These are phyloP conservation scores for Linnemannia hyalina DNA, from an alignment of 192 early-diverging fungal genomes.

Conservation along the genomic window DNA sequence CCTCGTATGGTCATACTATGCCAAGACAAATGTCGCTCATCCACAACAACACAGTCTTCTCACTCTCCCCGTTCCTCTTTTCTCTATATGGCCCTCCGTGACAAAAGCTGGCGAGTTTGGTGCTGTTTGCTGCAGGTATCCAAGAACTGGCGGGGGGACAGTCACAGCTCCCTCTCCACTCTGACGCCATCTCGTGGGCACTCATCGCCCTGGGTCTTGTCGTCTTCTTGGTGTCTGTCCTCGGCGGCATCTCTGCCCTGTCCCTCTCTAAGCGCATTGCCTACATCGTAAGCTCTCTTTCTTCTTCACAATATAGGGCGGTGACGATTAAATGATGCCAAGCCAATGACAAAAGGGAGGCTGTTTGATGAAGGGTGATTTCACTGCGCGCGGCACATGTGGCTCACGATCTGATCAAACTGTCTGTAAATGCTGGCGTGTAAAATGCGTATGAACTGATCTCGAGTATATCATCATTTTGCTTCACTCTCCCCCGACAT, in stretches of 20 bases:
- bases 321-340: neutral
- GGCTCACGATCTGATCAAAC: neutral
- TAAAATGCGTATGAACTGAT: neutral
- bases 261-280: neutral
- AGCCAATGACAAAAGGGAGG: too few relatives aligned
- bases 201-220: conserved; percentile 18
- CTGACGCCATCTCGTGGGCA: conserved; percentile 13
- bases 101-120: conserved; percentile 23
- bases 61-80: too few relatives aligned
- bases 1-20: neutral
- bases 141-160: neutral
- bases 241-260: conserved; percentile 16
- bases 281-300: conserved; percentile 14
- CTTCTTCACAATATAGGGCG: neutral
- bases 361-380: neutral
- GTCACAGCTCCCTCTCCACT: conserved; percentile 14
- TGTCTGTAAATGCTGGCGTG: neutral
- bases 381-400: too few relatives aligned
- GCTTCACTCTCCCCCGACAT: neutral
- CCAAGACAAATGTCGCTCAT: neutral
- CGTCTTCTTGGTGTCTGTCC: conserved; percentile 24
- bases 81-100: neutral
- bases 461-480: neutral
- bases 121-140: conserved; percentile 23
- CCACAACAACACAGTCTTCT: neutral